Conservation (phyloP, 768 basidiomycete genomes). For the Chalciporus piperatus region DNA sequence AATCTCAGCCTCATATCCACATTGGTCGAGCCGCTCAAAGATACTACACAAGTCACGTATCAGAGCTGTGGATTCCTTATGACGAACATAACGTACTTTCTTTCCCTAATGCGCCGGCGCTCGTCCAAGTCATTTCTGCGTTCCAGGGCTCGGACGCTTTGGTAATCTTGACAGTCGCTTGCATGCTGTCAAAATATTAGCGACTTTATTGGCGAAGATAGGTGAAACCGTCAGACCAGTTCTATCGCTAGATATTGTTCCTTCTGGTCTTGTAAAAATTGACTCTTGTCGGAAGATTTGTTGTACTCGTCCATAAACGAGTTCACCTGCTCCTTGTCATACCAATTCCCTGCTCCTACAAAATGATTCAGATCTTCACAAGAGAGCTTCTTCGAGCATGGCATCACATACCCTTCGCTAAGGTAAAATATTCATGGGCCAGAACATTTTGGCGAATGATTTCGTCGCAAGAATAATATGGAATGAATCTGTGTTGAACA, state of each 20-base stretch:
- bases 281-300: neutral
- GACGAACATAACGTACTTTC: neutral
- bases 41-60: conserved; percentile 1
- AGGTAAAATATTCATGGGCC: neutral
- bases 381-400: neutral
- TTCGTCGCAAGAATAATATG: neutral
- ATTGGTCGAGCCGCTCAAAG: neutral
- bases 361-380: neutral
- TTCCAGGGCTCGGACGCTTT: neutral
- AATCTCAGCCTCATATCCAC: conserved; percentile 9
- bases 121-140: neutral
- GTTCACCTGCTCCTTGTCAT: conserved; percentile 12
- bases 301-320: conserved; percentile 7
- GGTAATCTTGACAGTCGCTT: neutral
- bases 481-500: neutral
- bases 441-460: neutral
- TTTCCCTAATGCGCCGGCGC: neutral
- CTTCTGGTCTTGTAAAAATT: neutral
- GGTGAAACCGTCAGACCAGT: neutral
- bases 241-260: neutral
- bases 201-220: neutral
- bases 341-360: neutral
- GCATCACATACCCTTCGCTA: neutral
- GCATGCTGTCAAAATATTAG: conserved; percentile 5
- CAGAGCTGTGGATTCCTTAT: neutral